Conservation (phyloP, 202 grass and related monocot species). For the Zizania palustris region DNA sequence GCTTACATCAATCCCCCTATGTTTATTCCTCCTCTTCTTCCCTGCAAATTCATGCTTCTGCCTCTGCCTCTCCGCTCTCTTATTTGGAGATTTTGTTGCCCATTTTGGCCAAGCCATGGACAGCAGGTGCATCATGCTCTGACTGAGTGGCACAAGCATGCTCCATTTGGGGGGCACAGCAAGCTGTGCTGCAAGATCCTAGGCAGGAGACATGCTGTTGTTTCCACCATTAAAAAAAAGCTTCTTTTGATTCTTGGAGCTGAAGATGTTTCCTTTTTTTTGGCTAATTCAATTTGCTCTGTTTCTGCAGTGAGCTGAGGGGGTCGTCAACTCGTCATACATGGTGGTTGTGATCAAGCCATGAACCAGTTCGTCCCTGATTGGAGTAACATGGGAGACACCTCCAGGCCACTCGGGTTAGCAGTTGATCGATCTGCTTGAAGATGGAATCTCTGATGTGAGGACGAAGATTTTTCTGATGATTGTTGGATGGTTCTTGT, state of each 20-base stretch:
- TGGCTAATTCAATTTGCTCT: conserved; percentile 24
- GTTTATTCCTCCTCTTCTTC: background rate
- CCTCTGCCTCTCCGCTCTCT: background rate
- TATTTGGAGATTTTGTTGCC: background rate
- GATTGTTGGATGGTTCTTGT: background rate
- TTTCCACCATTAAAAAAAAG: conserved; percentile 8
- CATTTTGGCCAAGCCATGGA: background rate
- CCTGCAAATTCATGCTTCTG: background rate
- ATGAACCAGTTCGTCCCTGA: conserved; percentile 71
- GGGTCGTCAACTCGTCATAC: background rate
- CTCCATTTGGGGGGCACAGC: background rate
- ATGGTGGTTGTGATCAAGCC: conserved; percentile 26
- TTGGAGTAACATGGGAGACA: conserved; percentile 59
- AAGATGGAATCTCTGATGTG: too few species aligned
- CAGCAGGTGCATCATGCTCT: background rate
- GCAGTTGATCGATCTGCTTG: background rate
- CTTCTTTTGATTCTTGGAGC: background rate
- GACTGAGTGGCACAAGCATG: conserved; percentile 7
- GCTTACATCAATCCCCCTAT: conserved; percentile 13
- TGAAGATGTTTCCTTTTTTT: background rate
- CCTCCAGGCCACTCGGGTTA: conserved; percentile 59
- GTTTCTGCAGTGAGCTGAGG: conserved; percentile 32
- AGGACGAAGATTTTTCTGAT: background rate
- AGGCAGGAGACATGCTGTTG: background rate
- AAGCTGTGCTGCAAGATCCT: conserved; percentile 31